phyloP scores from a whole-genome alignment of 1,284 basidiomycete genomes.

The Phlebopus sp. region DNA sequence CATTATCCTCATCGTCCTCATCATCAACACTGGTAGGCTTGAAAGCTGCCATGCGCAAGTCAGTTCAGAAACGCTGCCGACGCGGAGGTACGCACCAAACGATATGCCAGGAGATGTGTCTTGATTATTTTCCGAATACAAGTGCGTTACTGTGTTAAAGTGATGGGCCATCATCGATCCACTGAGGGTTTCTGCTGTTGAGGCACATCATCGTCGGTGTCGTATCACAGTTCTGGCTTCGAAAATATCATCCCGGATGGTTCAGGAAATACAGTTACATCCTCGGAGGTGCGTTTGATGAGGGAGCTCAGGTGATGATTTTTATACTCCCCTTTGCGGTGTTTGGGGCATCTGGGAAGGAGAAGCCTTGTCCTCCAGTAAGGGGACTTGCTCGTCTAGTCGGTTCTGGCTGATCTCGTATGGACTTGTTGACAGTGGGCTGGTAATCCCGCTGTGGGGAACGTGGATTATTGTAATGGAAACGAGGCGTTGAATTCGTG shows the following conservation, averaged over 20 bases:
- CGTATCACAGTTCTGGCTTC: conserved; percentile 57
- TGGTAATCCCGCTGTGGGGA: conserved; percentile 51
- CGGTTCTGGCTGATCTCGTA: too few relatives aligned
- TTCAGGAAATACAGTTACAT: conserved; percentile 69
- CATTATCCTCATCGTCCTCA: too few relatives aligned
- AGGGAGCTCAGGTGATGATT: conserved; percentile 65
- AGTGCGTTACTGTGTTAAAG: too few relatives aligned
- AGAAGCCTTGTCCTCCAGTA: conserved; percentile 50
- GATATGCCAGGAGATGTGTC: too few relatives aligned
- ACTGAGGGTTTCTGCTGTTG: too few relatives aligned
- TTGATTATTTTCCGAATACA: too few relatives aligned
- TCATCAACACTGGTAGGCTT: too few relatives aligned
- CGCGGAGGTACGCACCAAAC: too few relatives aligned
- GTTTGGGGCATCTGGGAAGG: conserved; percentile 57
- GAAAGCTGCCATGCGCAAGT: too few relatives aligned
- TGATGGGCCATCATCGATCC: too few relatives aligned
- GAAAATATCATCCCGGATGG: conserved; percentile 56
- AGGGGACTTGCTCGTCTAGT: too few relatives aligned
- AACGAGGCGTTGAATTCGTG: conserved; percentile 43
- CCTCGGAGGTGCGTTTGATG: conserved; percentile 64
- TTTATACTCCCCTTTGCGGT: conserved; percentile 69
- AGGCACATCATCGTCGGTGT: conserved; percentile 56
- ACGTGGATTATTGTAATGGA: conserved; percentile 59
- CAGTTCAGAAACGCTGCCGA: too few relatives aligned
- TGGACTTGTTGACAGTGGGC: conserved; percentile 42